Percentiles rank a stretch among this genome's conserved stretches.
Evolutionary conservation across 805 yeast species (phyloP).

Genomic region (Wickerhamomyces silvicola): DNA sequence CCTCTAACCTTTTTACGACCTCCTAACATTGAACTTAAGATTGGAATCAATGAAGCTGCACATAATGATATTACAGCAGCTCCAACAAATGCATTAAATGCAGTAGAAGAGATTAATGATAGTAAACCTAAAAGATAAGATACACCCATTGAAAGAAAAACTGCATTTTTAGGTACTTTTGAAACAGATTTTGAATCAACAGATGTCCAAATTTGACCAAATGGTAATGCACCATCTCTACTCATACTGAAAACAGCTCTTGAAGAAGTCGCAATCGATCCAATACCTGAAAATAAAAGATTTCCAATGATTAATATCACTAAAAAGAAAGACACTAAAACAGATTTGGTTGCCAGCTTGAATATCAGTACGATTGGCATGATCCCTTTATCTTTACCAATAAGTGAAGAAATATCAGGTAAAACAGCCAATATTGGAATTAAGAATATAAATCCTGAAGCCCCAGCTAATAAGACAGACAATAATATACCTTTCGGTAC

Average conservation of each 20-base stretch:
- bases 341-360: slow-evolving; percentile 62
- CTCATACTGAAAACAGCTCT: slow-evolving; percentile 79
- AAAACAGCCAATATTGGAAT: slow-evolving; percentile 65
- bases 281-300: slow-evolving; percentile 68
- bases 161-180: slow-evolving; percentile 64
- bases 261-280: slow-evolving; percentile 75
- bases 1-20: slow-evolving; percentile 58
- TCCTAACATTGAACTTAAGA: slow-evolving; percentile 52
- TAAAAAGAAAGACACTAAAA: slow-evolving; percentile 60
- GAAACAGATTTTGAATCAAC: slow-evolving; percentile 51
- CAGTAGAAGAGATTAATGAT: slow-evolving; percentile 63
- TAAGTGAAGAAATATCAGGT: slow-evolving; percentile 53
- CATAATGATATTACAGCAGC: slow-evolving; percentile 73
- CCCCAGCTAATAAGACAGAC: slow-evolving; percentile 56
- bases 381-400: slow-evolving; percentile 58
- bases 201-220: slow-evolving; percentile 53
- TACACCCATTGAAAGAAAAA: slow-evolving; percentile 56
- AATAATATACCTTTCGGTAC: slow-evolving; percentile 69
- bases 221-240: slow-evolving; percentile 77
- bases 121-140: slow-evolving; percentile 55
- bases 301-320: slow-evolving; percentile 64
- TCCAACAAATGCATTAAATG: slow-evolving; percentile 80
- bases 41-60: slow-evolving; percentile 72
- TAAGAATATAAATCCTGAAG: slow-evolving; percentile 68
- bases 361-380: slow-evolving; percentile 78